Evolutionary conservation across 2,329 filamentous ascomycete genomes (phyloP).

Genomic region (Penicillium glabrum): DNA sequence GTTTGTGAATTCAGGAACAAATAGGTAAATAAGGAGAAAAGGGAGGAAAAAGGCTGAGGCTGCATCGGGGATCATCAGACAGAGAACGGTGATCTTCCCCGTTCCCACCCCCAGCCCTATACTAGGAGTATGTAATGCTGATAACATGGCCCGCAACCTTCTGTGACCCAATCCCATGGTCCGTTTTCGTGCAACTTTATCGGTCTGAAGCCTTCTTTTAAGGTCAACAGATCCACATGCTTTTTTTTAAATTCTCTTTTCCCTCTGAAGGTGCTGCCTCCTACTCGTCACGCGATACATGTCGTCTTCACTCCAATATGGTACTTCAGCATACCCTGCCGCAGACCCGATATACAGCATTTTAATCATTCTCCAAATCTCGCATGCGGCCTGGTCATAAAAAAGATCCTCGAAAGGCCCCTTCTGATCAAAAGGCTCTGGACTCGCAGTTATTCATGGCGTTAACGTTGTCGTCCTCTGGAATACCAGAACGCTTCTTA

Average conservation of each 20-base stretch:
- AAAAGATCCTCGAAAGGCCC: constrained; percentile 6
- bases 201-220: constrained; percentile 20
- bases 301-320: constrained; percentile 23
- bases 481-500: constrained; percentile 30
- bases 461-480: constrained; percentile 16
- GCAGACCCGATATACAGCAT: constrained; percentile 15
- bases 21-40: background rate
- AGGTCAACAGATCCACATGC: constrained; percentile 29
- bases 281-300: constrained; percentile 28
- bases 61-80: constrained; percentile 23
- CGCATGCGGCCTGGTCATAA: constrained; percentile 15
- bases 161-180: constrained; percentile 34
- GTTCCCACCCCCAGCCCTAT: constrained; percentile 7
- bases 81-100: constrained; percentile 15
- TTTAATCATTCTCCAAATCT: constrained; percentile 3
- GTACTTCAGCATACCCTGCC: constrained; percentile 20
- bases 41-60: background rate
- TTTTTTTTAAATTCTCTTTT: constrained; percentile 4
- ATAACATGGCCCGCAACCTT: constrained; percentile 25
- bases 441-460: constrained; percentile 14
- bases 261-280: constrained; percentile 3
- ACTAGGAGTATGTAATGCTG: constrained; percentile 29
- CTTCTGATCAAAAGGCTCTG: constrained; percentile 8
- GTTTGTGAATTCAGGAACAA: background rate
- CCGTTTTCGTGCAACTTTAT: constrained; percentile 28